Conservation (phyloP, 1,139 yeast species). For the Kodamaea suecica region DNA sequence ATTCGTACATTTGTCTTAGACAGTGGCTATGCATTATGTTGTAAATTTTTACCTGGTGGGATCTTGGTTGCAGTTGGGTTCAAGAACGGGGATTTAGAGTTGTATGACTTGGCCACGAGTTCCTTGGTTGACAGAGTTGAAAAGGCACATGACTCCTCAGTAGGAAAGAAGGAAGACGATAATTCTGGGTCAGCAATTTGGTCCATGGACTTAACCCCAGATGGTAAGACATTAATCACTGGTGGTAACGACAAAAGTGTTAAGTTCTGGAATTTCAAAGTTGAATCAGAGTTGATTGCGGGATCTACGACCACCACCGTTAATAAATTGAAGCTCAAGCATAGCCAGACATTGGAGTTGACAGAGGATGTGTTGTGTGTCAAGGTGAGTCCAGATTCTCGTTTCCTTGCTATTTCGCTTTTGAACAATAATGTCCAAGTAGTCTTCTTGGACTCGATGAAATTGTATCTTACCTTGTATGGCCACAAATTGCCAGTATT, state of each 20-base stretch:
- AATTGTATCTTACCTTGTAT: slow-evolving; percentile 81
- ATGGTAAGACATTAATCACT: slow-evolving; percentile 81
- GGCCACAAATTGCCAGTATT: slow-evolving; percentile 96
- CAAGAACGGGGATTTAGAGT: slow-evolving; percentile 78
- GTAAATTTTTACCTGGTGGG: slow-evolving; percentile 89
- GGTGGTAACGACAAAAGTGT: slow-evolving; percentile 93
- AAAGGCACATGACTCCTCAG: slow-evolving; percentile 52
- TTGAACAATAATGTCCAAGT: slow-evolving; percentile 93
- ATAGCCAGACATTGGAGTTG: slow-evolving; percentile 77
- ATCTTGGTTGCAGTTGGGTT: slow-evolving; percentile 85
- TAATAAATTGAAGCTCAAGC: slow-evolving; percentile 59
- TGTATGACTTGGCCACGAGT: slow-evolving; percentile 85
- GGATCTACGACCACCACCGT: slow-evolving; percentile 55
- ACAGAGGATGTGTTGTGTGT: slow-evolving; percentile 83
- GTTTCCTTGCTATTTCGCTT: slow-evolving; percentile 75
- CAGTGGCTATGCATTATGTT: slow-evolving; percentile 82
- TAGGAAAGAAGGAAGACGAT: slow-evolving; percentile 26
- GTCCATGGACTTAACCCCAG: slow-evolving; percentile 84
- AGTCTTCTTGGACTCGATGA: slow-evolving; percentile 79
- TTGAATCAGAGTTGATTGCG: slow-evolving; percentile 63
- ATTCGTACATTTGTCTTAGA: slow-evolving; percentile 70
- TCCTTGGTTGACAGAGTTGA: slow-evolving; percentile 61
- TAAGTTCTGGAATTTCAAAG: slow-evolving; percentile 82
- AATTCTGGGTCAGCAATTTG: slow-evolving; percentile 73
- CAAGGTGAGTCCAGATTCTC: slow-evolving; percentile 77